Evolutionary conservation across 352 stramenopile species (phyloP), one percentile per base, ranked within the genome.

Genomic region (Phytophthora lateralis): DNA sequence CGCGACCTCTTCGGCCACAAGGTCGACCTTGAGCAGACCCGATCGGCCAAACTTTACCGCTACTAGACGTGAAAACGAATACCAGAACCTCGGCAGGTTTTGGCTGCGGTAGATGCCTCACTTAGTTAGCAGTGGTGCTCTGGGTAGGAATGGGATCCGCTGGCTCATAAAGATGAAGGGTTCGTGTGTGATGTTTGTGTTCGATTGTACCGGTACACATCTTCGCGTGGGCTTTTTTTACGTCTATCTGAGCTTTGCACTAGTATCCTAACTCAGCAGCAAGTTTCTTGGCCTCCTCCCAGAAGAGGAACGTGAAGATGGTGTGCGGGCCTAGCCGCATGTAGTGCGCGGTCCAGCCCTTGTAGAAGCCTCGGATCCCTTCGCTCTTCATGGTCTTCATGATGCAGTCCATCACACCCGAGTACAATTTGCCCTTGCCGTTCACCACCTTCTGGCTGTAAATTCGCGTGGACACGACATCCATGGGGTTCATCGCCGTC

Each of bases 1-100:
- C 89, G 97, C 55, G 97, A 99, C 75, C 93, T 99, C 55, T 99
- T 99, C 74, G 98, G 98, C 66, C 98, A 99, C 85, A 99, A 99
- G 89, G 89, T 98, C 39, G 96, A 99, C 78, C 85, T 99, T 68
- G 94, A 97, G 48, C 89, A 97, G 70, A 99, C 96, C 34, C 84
- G 83, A 83, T 96, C 89, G 66, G 96, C 96, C 67, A 92, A 94
- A 65, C 67, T 96, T 38, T 94, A 93, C 72, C 87, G 87, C 73
- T 88, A 91, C 75, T 92, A 89, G 57, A 69, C 55, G 42, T 46
- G 24, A 14, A 59, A 17, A 35, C 29, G 54, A 56, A 32, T 46
- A 41, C 26, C 38, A 44, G 14, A 50, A 39, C 50, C 18, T 44
- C 11, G 21, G 18, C 27, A 52, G 48, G 51, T 49, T 59, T 10